These are phyloP conservation scores for Fusarium humuli DNA, from an alignment of 2,329 filamentous ascomycete genomes.

Conservation along the genomic window DNA sequence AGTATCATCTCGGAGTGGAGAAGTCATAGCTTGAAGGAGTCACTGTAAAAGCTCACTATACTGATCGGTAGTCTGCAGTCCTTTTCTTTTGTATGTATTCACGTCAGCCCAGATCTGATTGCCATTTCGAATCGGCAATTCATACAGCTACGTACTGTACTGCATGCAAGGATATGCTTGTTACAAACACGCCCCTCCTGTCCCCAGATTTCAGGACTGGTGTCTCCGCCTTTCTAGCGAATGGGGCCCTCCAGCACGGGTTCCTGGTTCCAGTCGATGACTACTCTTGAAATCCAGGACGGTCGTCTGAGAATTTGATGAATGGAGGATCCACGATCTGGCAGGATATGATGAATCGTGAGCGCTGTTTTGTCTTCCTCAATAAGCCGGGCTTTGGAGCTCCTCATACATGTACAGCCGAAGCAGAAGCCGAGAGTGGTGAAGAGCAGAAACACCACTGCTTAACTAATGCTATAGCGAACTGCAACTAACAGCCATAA, in stretches of 20 bases:
- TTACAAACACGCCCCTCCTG: constrained; percentile 36
- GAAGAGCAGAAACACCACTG: background rate
- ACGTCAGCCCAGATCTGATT: constrained; percentile 14
- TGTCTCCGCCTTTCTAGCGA: constrained; percentile 29
- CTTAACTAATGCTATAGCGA: background rate
- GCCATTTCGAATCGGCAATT: constrained; percentile 18
- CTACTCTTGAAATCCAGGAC: background rate
- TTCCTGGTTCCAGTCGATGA: background rate
- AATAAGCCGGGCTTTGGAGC: background rate
- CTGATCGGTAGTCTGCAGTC: background rate
- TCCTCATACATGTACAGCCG: background rate
- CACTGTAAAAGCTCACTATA: background rate
- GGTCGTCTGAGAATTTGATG: background rate
- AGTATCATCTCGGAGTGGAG: background rate
- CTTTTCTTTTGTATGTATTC: constrained; percentile 2
- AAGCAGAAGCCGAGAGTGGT: background rate
- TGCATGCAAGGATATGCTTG: background rate
- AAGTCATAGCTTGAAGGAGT: background rate
- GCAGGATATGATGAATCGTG: constrained; percentile 9
- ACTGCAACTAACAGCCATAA: background rate
- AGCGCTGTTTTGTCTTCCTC: background rate
- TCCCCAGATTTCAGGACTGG: constrained; percentile 47
- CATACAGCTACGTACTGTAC: background rate
- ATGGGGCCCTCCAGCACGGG: constrained; percentile 16
- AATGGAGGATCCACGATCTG: constrained; percentile 7